phyloP scores from a whole-genome alignment of 768 basidiomycete genomes.

The Glaciozyma antarctica region DNA sequence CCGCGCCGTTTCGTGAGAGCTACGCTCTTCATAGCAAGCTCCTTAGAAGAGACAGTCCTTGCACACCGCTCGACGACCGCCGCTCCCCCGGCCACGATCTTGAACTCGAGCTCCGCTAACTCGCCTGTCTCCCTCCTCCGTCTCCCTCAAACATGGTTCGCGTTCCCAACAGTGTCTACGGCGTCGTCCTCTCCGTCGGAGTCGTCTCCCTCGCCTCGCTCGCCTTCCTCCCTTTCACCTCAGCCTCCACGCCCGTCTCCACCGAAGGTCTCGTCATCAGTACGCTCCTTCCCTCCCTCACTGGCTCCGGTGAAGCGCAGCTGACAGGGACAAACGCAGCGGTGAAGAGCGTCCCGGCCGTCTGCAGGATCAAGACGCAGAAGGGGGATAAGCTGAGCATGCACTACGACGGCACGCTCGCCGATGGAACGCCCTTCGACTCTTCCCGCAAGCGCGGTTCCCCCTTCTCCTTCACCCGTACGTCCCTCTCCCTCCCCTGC shows the following conservation, averaged over 20 bases:
- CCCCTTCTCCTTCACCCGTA: slow-evolving; percentile 43
- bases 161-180: slow-evolving; percentile 20
- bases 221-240: background rate
- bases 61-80: too few relatives aligned
- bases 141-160: background rate
- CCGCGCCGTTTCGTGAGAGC: too few relatives aligned
- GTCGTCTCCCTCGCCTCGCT: slow-evolving; percentile 9
- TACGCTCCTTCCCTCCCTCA: too few relatives aligned
- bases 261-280: background rate
- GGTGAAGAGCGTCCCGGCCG: slow-evolving; percentile 6
- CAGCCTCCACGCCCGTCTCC: background rate
- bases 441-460: slow-evolving; percentile 39
- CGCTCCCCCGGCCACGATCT: too few relatives aligned
- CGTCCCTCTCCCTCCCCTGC: slow-evolving; percentile 17
- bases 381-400: slow-evolving; percentile 24
- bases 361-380: slow-evolving; percentile 24
- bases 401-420: slow-evolving; percentile 20
- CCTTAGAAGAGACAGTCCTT: too few relatives aligned
- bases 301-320: too few relatives aligned
- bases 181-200: slow-evolving; percentile 17
- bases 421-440: slow-evolving; percentile 37
- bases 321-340: background rate
- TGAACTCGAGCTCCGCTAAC: background rate
- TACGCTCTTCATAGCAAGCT: too few relatives aligned
- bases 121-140: background rate